Percentiles rank a stretch among this genome's conserved stretches.
Conservation (phyloP, 768 basidiomycete species). For the Trametopsis cervina region DNA sequence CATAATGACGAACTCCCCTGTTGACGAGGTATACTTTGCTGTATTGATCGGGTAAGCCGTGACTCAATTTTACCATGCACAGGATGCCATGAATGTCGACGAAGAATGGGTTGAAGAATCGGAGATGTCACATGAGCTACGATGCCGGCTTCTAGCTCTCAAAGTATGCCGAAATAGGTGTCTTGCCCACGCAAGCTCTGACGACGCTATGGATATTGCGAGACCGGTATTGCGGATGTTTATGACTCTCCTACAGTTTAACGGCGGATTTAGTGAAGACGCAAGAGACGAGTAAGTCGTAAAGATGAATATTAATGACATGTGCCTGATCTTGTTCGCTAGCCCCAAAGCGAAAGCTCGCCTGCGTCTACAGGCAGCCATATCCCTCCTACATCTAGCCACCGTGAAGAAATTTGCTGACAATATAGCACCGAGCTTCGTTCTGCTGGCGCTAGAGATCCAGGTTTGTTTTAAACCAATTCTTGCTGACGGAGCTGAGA, state of each 20-base stretch:
- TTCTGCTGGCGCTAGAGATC: constrained; percentile 61
- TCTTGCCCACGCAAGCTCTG: constrained; percentile 54
- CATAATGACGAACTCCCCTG: constrained; percentile 49
- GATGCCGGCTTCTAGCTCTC: constrained; percentile 66
- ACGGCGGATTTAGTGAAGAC: constrained; percentile 58
- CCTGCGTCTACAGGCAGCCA: constrained; percentile 76
- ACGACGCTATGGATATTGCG: constrained; percentile 58
- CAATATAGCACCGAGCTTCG: constrained; percentile 54
- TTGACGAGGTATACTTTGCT: constrained; percentile 36
- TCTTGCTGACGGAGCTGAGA: constrained; percentile 1
- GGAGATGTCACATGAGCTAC: constrained; percentile 48
- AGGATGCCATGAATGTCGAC: constrained; percentile 54
- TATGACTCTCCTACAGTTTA: constrained; percentile 57
- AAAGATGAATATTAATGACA: background rate
- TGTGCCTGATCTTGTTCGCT: background rate
- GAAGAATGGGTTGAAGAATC: constrained; percentile 77
- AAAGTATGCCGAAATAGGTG: constrained; percentile 82
- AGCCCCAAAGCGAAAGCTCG: constrained; percentile 65
- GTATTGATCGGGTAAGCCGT: background rate
- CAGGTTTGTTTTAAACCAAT: constrained; percentile 46
- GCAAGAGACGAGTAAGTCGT: constrained; percentile 40
- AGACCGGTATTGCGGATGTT: constrained; percentile 75
- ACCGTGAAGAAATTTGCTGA: constrained; percentile 50
- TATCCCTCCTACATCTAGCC: constrained; percentile 74
- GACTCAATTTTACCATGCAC: constrained; percentile 6